Evolutionary conservation across 768 basidiomycete genomes (phyloP).

Genomic region (Suillus tomentosus): DNA sequence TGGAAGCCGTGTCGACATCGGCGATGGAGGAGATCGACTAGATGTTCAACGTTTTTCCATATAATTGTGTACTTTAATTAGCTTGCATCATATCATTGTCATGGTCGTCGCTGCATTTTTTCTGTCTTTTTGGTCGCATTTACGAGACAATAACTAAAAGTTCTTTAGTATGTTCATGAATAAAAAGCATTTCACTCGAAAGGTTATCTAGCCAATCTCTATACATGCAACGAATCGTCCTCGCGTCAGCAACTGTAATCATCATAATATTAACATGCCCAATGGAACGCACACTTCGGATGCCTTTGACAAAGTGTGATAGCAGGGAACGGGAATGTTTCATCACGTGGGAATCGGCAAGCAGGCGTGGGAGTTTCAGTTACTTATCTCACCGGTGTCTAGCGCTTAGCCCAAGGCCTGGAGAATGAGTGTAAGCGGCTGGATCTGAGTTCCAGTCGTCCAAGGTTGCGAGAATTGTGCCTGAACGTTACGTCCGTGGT

Average conservation of each 20-base stretch:
- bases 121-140: constrained; percentile 26
- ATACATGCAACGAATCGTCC: not conserved
- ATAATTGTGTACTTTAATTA: constrained; percentile 29
- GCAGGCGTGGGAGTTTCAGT: too few relatives aligned
- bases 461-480: not conserved
- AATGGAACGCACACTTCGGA: not conserved
- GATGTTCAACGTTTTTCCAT: constrained; percentile 16
- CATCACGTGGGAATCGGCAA: too few relatives aligned
- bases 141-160: constrained; percentile 30
- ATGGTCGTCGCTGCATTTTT: constrained; percentile 19
- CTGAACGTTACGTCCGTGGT: not conserved
- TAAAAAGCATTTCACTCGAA: constrained; percentile 11
- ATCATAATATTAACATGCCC: not conserved
- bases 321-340: too few relatives aligned
- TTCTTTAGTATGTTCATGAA: constrained; percentile 18
- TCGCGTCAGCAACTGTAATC: not conserved
- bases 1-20: constrained; percentile 67
- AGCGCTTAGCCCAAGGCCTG: too few relatives aligned
- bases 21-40: constrained; percentile 98
- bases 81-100: constrained; percentile 23
- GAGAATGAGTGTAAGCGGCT: not conserved
- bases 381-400: too few relatives aligned
- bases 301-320: not conserved
- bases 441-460: not conserved
- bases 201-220: not conserved